Evolutionary conservation across 108 stramenopile genomes (phyloP), one percentile per base, ranked within the genome.

Genomic region (Schizochytrium sp.): DNA sequence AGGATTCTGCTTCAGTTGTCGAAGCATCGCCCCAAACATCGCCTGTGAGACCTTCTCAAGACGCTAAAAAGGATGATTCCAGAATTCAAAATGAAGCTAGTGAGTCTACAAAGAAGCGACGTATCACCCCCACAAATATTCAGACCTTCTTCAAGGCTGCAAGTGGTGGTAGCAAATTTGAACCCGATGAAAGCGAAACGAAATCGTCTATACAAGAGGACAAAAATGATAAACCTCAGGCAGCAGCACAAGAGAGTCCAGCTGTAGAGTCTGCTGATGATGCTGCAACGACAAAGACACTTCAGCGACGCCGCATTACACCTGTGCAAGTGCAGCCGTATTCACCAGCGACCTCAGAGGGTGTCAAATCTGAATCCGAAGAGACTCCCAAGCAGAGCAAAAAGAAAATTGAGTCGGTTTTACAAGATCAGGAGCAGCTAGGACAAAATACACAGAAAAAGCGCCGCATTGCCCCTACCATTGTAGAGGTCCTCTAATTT

Each of bases 381-480:
- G 17, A 58, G 17, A 17, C 57, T 58, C 13, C 13, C 57, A 58
- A 58, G 57, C 57, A 58, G 57, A 17, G 17, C 57, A 58, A 58
- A 15, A 17, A 58, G 57, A 58, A n/a, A 12, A 58, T 55, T 57
- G 47, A 12, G 3, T 0, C 0, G 42, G 5, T 28, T 59, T 61
- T 15, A 13, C 57, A 61, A 40, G 10, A 19, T 46, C 42, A 5
- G 53, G 87, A 40, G 41, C 90, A 13, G 40, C 4, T 17, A 61
- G 72, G 3, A 19, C 88, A 44, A 4, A 50, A 4, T n/a, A 50
- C 64, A 45, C 88, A 15, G 44, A 90, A 90, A 58, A 90, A 90
- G 44, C 90, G 90, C n/a, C 47, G 90, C 40, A 90, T 90, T 15
- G 49, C 90, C 4, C 90, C 90, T 38, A 90, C 90, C 40, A 60